Evolutionary conservation across 306 rosid genomes (phyloP).

Genomic region (Delonix regia): DNA sequence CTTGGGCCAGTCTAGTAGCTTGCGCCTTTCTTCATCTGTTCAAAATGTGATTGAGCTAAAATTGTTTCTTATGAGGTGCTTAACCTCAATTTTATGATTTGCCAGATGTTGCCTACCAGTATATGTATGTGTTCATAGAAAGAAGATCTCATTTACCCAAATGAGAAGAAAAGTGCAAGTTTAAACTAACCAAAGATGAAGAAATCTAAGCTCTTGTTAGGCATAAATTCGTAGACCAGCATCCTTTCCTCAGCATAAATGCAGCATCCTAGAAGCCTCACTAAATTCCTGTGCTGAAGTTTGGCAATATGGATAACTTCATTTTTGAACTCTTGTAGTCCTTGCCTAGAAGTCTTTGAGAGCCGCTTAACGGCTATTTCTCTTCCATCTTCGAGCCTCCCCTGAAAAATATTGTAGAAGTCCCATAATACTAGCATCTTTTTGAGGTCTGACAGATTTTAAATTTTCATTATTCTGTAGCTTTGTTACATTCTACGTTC

Average conservation of each 20-base stretch:
- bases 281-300: conserved; percentile 63
- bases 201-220: conserved; percentile 53
- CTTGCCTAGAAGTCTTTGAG: conserved; percentile 52
- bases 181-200: conserved; percentile 47
- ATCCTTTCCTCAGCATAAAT: conserved; percentile 48
- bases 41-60: background rate
- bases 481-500: background rate
- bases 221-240: conserved; percentile 53
- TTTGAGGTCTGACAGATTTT: background rate
- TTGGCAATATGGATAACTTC: conserved; percentile 52
- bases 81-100: background rate
- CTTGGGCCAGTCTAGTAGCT: conserved; percentile 38
- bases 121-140: background rate
- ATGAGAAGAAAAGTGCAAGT: background rate
- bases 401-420: conserved; percentile 35
- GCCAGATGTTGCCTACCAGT: background rate
- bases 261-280: conserved; percentile 56
- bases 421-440: background rate
- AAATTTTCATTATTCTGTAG: conserved; percentile 1
- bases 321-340: conserved; percentile 51
- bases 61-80: background rate
- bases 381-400: conserved; percentile 47
- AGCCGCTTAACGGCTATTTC: conserved; percentile 64
- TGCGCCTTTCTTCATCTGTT: conserved; percentile 28
- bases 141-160: background rate